Evolutionary conservation across 1,284 basidiomycete genomes (phyloP).

Genomic region (Ceratobasidium sp.): DNA sequence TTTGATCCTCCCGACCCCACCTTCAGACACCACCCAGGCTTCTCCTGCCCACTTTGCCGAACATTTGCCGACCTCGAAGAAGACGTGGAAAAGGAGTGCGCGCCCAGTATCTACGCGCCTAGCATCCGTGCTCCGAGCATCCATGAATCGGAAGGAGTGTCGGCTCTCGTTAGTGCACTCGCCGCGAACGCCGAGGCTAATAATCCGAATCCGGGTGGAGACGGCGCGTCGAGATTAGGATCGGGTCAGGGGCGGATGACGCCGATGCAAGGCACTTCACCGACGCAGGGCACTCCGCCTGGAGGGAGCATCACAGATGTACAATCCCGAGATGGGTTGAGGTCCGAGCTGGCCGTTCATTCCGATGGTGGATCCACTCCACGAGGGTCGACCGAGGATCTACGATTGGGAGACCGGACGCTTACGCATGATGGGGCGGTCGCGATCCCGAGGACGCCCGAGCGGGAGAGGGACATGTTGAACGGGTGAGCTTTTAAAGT

Average conservation of each 20-base stretch:
- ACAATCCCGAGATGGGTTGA: slow-evolving; percentile 3
- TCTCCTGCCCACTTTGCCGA: slow-evolving; percentile 94
- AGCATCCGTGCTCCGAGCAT: slow-evolving; percentile 27
- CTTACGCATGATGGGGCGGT: background rate
- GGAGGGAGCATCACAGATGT: slow-evolving; percentile 3
- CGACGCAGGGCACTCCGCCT: no score
- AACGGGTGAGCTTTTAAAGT: slow-evolving; percentile 32
- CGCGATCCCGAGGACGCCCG: slow-evolving; percentile 28
- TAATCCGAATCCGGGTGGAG: background rate
- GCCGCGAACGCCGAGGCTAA: background rate
- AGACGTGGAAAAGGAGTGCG: slow-evolving; percentile 87
- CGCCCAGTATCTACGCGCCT: slow-evolving; percentile 52
- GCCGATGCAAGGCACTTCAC: background rate
- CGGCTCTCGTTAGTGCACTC: background rate
- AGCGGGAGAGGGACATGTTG: slow-evolving; percentile 39
- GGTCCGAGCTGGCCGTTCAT: slow-evolving; percentile 20
- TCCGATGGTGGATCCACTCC: slow-evolving; percentile 43
- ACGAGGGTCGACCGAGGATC: slow-evolving; percentile 40
- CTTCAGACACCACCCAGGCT: slow-evolving; percentile 86
- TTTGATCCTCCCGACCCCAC: background rate
- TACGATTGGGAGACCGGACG: slow-evolving; percentile 41
- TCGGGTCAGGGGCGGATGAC: background rate
- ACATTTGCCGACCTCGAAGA: slow-evolving; percentile 96
- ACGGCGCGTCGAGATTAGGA: slow-evolving; percentile 13
- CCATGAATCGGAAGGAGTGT: slow-evolving; percentile 9